Base-by-base conservation (phyloP, 768 basidiomycete genomes). In the Hortiboletus flavorubellus region DNA sequence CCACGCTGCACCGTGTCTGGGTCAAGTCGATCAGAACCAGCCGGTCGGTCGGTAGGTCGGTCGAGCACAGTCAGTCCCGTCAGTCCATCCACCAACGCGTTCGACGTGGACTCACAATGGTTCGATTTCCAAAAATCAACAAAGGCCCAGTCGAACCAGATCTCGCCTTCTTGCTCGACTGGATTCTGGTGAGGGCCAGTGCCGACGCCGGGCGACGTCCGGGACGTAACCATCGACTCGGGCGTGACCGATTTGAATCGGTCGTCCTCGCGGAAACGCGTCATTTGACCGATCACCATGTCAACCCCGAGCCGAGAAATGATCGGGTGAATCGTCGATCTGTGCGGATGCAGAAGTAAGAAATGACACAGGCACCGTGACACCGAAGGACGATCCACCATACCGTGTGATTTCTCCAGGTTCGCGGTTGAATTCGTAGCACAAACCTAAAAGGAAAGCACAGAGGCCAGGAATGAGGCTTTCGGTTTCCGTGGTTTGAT, bases 41-140 rank as follows among this genome's bases (percentile, higher is more conserved):
- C 16, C 35, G 33, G 15, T 5, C 54, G 31, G n/a, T 16, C 35
- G 33, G 15, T n/a, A n/a, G n/a, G n/a, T 35, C 29, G 15, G 5
- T 38, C 42, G 12, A 49, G 4, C 47, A 29, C 14, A 23, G 12
- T 33, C 45, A n/a, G 35, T 46, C n/a, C 11, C 44, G 11, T 31
- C 15, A 54, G 39, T 15, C 31, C 30, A 41, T 39, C 45, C 30
- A 46, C 29, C 5, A 7, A 41, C 7, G 48, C 23, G 55, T 44
- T 49, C 40, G 18, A 30, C 8, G 11, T 26, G 18, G 39, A 71
- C 90, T 68, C 63, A 96, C 96, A 92, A 66, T 94, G 97, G 66
- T 96, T 95, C 44, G 92, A 94, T 75, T 98, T 98, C 89, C 93
- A 95, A 70, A 98, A 99, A 71, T 99, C 97, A 7, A 97, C 85